Base-by-base conservation (phyloP, 2,329 filamentous ascomycete species). In the Ambrosiella xylebori region DNA sequence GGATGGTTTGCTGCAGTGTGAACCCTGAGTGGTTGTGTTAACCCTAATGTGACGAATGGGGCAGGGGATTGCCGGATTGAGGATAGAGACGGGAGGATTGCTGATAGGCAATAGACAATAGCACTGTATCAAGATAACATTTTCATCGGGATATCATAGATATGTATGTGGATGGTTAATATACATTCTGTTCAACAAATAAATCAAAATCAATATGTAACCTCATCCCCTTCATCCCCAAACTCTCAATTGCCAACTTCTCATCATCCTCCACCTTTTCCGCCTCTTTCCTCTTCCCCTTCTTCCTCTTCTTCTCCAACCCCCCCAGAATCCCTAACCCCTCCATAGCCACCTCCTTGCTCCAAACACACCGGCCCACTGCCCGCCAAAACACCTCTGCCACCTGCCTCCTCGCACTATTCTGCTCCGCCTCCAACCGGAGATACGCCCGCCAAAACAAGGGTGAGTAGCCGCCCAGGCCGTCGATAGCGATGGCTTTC, bases 131-230 rank as follows among this genome's bases (percentile, higher is more conserved):
- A 27, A 27, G 27, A 27, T 27, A 3, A 27, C 5, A 27, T 27
- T 27, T 27, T 41, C 40, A 41, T 12, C 40, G 11, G 44, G 12
- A 15, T 47, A 47, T 47, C n/a, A 7, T 47, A 7, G 19, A 2
- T 3, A 8, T 13, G n/a, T 41, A 3, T 41, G 4, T 41, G 4
- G n/a, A 49, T 27, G 12, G 44, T 36, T 51, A 57, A 5, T 51
- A 37, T 15, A 17, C 38, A 51, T 38, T 38, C 15, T 39, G 19
- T 9, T 44, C 35, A 17, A 51, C 51, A 36, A 39, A 80, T 53
- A 74, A 76, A 0, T 77, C 75, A 64, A 79, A 63, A 44, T 79
- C 77, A 3, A 76, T 68, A 62, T 77, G 74, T 0, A 79, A 66
- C 27, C 77, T 66, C 51, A 79, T 50, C 0, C 76, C 76, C 66